Evolutionary conservation across 768 basidiomycete species (phyloP), one percentile per base, ranked within the genome.

Genomic region (Botryobasidium botryosum): DNA sequence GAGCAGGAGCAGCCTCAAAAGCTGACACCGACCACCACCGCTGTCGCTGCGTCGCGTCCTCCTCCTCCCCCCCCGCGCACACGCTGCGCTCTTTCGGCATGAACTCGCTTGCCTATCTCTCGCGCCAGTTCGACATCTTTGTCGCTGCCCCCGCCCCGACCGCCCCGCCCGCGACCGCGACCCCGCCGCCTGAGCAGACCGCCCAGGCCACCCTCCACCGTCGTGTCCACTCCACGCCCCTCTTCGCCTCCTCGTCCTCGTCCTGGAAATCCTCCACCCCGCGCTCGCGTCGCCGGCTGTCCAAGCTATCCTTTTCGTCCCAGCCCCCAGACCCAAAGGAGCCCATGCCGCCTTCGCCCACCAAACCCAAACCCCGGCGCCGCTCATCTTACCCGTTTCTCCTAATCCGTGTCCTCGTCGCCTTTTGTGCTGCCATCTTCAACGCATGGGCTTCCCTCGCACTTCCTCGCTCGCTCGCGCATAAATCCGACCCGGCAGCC

Each of bases 91-190:
- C n/a, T n/a, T n/a, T n/a, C n/a, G n/a, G n/a, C 10, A 87, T 87
- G 84, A 86, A 87, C 66, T 80, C 80, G 54, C 73, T 87, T 55
- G 68, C 71, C 15, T 77, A 81, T 62, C 68, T 87, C 50, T 81
- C 84, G 52, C 77, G 79, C 57, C 78, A 83, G 60, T 75, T 84
- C 68, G 81, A 87, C 64, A 75, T 72, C 50, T 64, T 82, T 52
- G 75, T 77, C 47, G 63, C 75, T 6, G 38, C 54, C 23, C 6
- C 37, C 27, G 42, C 20, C 37, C 23, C 23, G 44, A n/a, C 43
- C 32, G 15, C 17, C 44, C 24, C 21, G 24, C 29, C 24, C 47
- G 31, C 25, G 25, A 24, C n/a, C 6, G 6, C 33, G 26, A 45
- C 43, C 47, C n/a, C 35, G 26, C 23, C 26, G 15, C 37, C 46